Base-by-base conservation (phyloP, 768 basidiomycete species). In the Solioccasus polychromus region DNA sequence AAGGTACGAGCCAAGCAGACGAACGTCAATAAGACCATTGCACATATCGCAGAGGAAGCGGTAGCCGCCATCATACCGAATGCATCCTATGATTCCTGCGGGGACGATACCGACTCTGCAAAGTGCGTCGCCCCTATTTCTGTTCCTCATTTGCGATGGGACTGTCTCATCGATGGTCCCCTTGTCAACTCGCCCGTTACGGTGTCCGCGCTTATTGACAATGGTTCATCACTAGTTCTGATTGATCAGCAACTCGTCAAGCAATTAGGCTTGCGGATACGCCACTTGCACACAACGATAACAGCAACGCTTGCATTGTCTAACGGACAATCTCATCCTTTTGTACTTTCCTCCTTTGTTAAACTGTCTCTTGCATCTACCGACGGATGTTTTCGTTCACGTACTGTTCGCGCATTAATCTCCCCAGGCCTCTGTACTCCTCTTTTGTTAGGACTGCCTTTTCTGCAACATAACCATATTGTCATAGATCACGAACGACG, bases 381-480 rank as follows among this genome's bases (percentile, higher is more conserved):
- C 8, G 52, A 58, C n/a, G n/a, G n/a, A n/a, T n/a, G n/a, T n/a
- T n/a, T n/a, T n/a, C n/a, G n/a, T n/a, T n/a, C n/a, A n/a, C n/a
- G n/a, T n/a, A n/a, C n/a, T n/a, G 39, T 57, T 26, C 19, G 35
- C 3, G 59, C 66, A 0, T n/a, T 70, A 2, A 26, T 70, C 2
- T 48, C 58, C 0, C 58, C 59, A 0, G 29, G 28, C 1, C 52
- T 70, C 1, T 65, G 57, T 26, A 51, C 42, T 2, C 59, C 60
- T 4, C 25, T 73, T 7, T 42, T 73, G 0, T 53, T 73, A 0
- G 68, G 70, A 0, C 39, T 63, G 0, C 71, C 69, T 0, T 73
- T 67, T 23, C 54, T 73, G 0, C 22, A 35, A 9, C 45, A 50
- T 1, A 75, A 75, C 47, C 25, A 58, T 0, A 67, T 75, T 51